phyloP scores from a whole-genome alignment of 768 basidiomycete species.

The Asterophora lycoperdoides region DNA sequence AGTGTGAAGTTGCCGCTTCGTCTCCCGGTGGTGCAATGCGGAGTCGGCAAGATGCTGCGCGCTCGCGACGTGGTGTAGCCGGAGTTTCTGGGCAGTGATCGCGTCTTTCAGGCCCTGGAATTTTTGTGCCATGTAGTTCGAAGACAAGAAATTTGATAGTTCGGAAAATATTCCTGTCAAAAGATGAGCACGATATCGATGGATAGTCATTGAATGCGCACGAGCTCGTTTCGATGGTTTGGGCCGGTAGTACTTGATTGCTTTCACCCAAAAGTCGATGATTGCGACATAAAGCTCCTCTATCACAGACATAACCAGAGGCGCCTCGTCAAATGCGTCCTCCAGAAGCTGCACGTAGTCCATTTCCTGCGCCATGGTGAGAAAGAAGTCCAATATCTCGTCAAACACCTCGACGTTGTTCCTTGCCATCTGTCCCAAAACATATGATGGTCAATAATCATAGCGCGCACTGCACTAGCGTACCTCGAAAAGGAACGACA shows the following conservation, averaged over 20 bases:
- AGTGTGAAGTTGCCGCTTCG: background rate
- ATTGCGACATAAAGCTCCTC: constrained; percentile 8
- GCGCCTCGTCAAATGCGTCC: background rate
- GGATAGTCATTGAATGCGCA: background rate
- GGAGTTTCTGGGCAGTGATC: background rate
- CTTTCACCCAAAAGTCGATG: constrained; percentile 8
- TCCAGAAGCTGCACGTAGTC: background rate
- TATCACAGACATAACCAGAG: constrained; percentile 2
- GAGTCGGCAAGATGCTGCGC: constrained; percentile 2
- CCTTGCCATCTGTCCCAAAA: constrained; percentile 3
- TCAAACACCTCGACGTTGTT: background rate
- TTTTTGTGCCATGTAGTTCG: constrained; percentile 1
- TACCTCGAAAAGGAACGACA: constrained; percentile 5
- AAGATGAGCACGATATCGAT: background rate
- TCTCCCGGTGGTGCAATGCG: background rate
- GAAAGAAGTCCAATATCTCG: constrained; percentile 4
- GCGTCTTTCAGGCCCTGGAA: background rate
- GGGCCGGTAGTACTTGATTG: constrained; percentile 5
- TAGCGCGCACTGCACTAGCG: background rate
- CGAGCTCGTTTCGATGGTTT: background rate
- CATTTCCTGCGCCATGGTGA: constrained; percentile 6
- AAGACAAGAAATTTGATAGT: background rate
- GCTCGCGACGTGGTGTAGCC: constrained; percentile 1
- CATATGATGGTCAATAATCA: background rate
- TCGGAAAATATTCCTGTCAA: background rate